Percentiles rank a stretch among this genome's conserved stretches.
Conservation (phyloP, 345 rosid species). For the Luvunga scandens region DNA sequence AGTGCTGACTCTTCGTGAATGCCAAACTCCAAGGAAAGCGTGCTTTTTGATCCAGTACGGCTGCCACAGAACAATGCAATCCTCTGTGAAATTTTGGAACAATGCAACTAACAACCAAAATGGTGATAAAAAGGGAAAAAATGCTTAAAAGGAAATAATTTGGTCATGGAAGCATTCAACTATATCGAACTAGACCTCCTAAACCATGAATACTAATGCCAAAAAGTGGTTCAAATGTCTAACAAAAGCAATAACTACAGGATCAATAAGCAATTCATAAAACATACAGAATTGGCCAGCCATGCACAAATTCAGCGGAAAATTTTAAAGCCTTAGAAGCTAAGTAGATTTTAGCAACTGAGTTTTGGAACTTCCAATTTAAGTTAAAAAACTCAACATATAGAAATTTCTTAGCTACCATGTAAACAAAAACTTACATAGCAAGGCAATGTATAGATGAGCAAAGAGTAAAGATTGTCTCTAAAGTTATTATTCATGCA, state of each 20-base stretch:
- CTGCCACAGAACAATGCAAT: constrained; percentile 30
- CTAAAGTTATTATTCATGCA: neutral
- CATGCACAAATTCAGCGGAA: neutral
- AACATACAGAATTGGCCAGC: neutral
- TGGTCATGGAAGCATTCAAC: neutral
- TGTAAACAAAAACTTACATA: neutral
- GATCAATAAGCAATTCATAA: neutral
- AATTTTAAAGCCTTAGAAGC: neutral
- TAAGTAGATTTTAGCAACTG: neutral
- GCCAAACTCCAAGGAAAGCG: constrained; percentile 58
- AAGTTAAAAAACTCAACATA: neutral
- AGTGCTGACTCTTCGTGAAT: constrained; percentile 55
- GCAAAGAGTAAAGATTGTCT: neutral
- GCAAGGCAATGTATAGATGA: neutral
- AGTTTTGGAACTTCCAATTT: neutral
- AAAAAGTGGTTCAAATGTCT: neutral
- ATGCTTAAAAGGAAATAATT: neutral
- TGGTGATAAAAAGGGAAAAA: no score
- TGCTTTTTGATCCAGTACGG: constrained; percentile 68
- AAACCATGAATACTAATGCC: neutral
- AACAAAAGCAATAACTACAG: neutral
- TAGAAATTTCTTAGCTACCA: neutral
- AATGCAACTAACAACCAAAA: neutral
- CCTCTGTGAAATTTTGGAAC: neutral
- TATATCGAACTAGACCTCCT: neutral